These are phyloP conservation scores for Kwoniella sp. DNA, from an alignment of 768 basidiomycete genomes.

Conservation along the genomic window DNA sequence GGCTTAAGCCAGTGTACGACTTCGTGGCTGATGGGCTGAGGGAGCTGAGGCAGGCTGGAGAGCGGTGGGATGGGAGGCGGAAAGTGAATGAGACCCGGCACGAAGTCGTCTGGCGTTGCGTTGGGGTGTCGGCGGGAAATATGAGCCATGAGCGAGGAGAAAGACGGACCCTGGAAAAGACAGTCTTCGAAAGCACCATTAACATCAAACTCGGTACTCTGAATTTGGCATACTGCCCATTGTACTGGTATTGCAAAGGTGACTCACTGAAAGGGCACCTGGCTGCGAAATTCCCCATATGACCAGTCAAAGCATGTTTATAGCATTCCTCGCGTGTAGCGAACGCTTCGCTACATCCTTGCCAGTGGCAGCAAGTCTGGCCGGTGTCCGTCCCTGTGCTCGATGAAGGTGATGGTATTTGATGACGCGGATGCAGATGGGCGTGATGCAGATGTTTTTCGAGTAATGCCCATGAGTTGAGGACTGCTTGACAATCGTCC, in stretches of 20 bases:
- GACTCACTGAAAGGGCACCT: slow-evolving; percentile 51
- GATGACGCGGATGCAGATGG: slow-evolving; percentile 29
- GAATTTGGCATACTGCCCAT: too few species aligned
- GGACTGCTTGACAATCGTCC: slow-evolving; percentile 38
- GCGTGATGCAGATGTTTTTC: slow-evolving; percentile 47
- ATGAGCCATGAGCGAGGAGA: slow-evolving; percentile 43
- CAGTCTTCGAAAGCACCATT: slow-evolving; percentile 29
- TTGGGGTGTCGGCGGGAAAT: slow-evolving; percentile 41
- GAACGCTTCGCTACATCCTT: slow-evolving; percentile 26
- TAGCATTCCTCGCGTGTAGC: slow-evolving; percentile 26
- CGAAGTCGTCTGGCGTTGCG: slow-evolving; percentile 46
- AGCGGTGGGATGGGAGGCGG: slow-evolving; percentile 13
- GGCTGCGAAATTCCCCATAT: slow-evolving; percentile 42
- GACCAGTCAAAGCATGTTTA: slow-evolving; percentile 36
- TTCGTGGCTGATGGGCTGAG: neutral
- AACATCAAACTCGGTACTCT: too few species aligned
- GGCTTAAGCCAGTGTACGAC: neutral
- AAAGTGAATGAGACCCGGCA: slow-evolving; percentile 46
- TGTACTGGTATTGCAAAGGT: too few species aligned
- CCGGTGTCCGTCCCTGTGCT: neutral
- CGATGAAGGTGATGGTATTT: neutral
- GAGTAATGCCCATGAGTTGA: slow-evolving; percentile 47
- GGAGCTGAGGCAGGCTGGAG: slow-evolving; percentile 6
- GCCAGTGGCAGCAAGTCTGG: slow-evolving; percentile 32
- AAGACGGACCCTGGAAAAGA: slow-evolving; percentile 39